Conservation (phyloP, 805 yeast genomes). For the Yamadazyma nakazawae region DNA sequence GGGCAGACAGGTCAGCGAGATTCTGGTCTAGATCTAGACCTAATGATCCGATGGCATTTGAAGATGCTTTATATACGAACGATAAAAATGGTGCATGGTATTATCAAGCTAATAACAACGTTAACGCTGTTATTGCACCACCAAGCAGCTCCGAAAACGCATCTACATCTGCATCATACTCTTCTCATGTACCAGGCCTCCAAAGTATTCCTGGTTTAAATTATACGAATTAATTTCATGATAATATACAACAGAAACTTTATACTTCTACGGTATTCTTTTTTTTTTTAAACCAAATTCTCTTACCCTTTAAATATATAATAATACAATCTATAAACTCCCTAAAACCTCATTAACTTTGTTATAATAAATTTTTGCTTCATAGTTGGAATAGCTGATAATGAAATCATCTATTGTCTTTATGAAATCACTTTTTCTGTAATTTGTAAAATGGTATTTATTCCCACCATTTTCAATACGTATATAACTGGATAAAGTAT, state of each 20-base stretch:
- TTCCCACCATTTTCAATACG: constrained; percentile 28
- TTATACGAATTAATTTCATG: constrained; percentile 2
- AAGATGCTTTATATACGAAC: constrained; percentile 74
- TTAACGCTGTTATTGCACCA: constrained; percentile 39
- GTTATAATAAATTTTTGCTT: constrained; percentile 24
- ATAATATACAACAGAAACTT: neutral
- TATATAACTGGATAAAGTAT: constrained; percentile 20
- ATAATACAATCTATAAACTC: constrained; percentile 4
- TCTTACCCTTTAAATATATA: neutral
- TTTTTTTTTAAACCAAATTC: constrained; percentile 1
- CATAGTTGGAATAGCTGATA: constrained; percentile 18
- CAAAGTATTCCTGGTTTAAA: constrained; percentile 22
- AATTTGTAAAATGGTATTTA: constrained; percentile 8
- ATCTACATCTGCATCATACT: constrained; percentile 2
- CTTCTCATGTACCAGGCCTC: constrained; percentile 10
- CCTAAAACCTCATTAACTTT: constrained; percentile 18
- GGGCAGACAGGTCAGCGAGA: constrained; percentile 87
- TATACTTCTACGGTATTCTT: neutral
- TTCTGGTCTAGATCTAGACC: constrained; percentile 96
- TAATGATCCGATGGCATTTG: constrained; percentile 76
- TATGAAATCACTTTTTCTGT: constrained; percentile 8
- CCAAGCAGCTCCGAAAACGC: constrained; percentile 9
- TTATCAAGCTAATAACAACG: constrained; percentile 43
- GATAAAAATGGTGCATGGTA: constrained; percentile 48
- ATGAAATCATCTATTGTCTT: constrained; percentile 10